Evolutionary conservation across 805 yeast species (phyloP), one percentile per base, ranked within the genome.

Genomic region (Myxozyma geophila): DNA sequence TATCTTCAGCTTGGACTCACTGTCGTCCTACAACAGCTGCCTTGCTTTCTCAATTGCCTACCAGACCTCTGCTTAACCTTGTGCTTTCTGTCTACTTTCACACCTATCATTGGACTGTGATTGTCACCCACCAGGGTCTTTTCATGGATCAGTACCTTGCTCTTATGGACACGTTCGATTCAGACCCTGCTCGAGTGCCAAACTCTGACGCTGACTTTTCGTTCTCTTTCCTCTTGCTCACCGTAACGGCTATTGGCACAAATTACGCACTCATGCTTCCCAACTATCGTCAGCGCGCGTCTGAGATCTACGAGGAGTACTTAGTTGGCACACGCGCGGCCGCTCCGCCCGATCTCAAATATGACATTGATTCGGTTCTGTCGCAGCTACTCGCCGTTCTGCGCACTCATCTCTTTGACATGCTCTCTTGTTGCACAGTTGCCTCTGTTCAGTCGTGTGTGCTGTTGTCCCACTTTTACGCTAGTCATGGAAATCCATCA

Each of bases 21-120:
- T 7, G 49, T 6, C 60, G 67, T 15, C 54, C 60, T 5, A 35
- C 54, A 12, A 57, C 67, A 13, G 54, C 62, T 13, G n/a, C 59
- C 3, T 15, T 64, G 12, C 33, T 60, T 8, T 49, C 66, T 12
- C 62, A 52, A 35, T 57, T 64, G 2, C 67, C 67, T 1, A 62
- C 67, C 15, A 44, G 60, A 5, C 58, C 55, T 15, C 49, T 64
- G 13, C n/a, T 64, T 15, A 62, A 64, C 35, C 62, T 61, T 40
- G 28, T 59, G 4, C 28, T 64, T 19, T 36, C 58, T 15, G 61
- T 61, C 5, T 64, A 58, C 28, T 64, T 64, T 50, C 61, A 54
- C 40, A 33, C 64, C 13, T 59, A 61, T 21, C 67, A 64, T 49
- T 64, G 67, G 67, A 52, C 50, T 23, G 56, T 64, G 19, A 28